Conservation (phyloP, 202 grass and related monocot species). For the Panicum virgatum region DNA sequence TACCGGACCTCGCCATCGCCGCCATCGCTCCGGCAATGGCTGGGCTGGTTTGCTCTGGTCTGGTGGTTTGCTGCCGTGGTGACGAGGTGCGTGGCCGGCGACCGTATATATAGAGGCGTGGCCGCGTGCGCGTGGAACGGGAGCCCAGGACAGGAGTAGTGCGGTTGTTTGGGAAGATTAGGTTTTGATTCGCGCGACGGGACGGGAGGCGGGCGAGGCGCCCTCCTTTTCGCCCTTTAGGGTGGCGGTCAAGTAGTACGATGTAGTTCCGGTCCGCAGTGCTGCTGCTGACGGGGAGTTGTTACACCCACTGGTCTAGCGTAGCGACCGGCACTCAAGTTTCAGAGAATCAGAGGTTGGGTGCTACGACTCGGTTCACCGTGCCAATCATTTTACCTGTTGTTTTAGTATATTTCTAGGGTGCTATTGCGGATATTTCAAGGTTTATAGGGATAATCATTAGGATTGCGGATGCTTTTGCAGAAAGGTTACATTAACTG, state of each 20-base stretch:
- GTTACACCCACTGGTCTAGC: constrained; percentile 59
- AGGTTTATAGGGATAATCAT: too few species aligned
- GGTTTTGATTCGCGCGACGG: constrained; percentile 44
- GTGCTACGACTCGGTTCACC: background rate
- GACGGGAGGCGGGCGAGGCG: background rate
- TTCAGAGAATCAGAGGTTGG: too few species aligned
- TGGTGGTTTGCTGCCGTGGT: constrained; percentile 34
- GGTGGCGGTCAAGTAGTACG: constrained; percentile 38
- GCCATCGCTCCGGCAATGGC: constrained; percentile 28
- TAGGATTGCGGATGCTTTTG: background rate
- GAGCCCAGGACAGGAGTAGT: background rate
- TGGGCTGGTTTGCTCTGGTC: background rate
- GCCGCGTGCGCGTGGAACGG: background rate
- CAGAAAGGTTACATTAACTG: background rate
- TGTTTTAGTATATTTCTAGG: background rate
- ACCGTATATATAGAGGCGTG: constrained; percentile 36
- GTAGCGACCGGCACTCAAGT: too few species aligned
- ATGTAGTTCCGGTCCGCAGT: constrained; percentile 4
- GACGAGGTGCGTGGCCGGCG: constrained; percentile 7
- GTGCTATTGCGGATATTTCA: background rate
- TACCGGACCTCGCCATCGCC: background rate
- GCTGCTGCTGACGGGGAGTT: constrained; percentile 29
- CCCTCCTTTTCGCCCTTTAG: constrained; percentile 11
- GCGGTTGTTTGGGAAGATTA: constrained; percentile 82
- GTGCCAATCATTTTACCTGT: background rate